phyloP scores from a whole-genome alignment of 2,329 filamentous ascomycete genomes.

The Pseudogymnoascus sp. region DNA sequence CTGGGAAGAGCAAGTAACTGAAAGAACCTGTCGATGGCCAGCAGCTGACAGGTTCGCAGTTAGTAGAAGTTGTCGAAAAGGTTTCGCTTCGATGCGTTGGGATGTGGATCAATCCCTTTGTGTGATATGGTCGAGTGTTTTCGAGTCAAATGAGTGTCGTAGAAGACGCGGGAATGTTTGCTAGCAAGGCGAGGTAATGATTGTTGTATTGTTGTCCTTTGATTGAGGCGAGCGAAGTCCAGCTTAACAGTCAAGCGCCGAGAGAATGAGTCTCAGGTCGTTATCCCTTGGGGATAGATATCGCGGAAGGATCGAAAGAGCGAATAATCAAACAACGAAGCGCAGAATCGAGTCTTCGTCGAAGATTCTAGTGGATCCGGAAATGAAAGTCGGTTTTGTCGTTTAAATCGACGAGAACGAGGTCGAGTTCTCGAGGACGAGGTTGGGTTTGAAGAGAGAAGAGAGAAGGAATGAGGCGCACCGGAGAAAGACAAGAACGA shows the following conservation, averaged over 20 bases:
- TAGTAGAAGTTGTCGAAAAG: not conserved
- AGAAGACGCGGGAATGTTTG: slow-evolving; percentile 3
- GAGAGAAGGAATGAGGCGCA: not conserved
- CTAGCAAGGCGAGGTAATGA: not conserved
- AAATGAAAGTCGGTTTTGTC: not conserved
- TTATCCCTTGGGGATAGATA: not conserved
- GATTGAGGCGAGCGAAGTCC: not conserved
- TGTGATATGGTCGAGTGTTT: not conserved
- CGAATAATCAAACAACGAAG: not conserved
- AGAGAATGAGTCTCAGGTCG: not conserved
- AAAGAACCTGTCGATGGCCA: slow-evolving; percentile 7
- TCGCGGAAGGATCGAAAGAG: not conserved
- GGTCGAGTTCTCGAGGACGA: not conserved
- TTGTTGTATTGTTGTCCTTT: not conserved
- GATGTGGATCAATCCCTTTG: not conserved
- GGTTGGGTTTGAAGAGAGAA: not conserved
- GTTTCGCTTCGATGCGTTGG: not conserved
- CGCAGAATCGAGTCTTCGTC: not conserved
- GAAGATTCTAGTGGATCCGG: slow-evolving; percentile 7
- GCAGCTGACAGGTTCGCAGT: not conserved
- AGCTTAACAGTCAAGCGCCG: slow-evolving; percentile 3
- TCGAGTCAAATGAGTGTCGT: slow-evolving; percentile 9
- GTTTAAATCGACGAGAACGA: slow-evolving; percentile 1
- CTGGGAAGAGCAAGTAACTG: not conserved
- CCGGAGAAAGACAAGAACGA: not conserved